These are phyloP conservation scores for Arbutus unedo DNA, from an alignment of 148 eudicot genomes.

Conservation along the genomic window DNA sequence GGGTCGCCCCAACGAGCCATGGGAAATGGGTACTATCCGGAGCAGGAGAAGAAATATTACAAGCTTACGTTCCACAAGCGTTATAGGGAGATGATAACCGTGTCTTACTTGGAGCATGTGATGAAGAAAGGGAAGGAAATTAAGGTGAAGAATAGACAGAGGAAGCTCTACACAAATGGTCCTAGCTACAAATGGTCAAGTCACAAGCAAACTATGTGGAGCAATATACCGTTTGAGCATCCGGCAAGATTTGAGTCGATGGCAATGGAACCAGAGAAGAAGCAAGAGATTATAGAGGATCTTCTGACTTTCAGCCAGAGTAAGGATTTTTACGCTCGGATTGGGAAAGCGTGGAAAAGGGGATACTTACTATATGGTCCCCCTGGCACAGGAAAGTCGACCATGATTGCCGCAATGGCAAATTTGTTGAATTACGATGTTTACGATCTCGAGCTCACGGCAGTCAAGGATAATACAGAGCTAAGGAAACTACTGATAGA, in stretches of 20 bases:
- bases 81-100: conserved; percentile 34
- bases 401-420: conserved; percentile 61
- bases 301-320: conserved; percentile 41
- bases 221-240: conserved; percentile 46
- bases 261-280: conserved; percentile 51
- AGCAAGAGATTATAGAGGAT: conserved; percentile 53
- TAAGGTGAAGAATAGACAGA: conserved; percentile 31
- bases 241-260: conserved; percentile 46
- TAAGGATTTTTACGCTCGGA: conserved; percentile 45
- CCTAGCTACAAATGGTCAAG: neutral
- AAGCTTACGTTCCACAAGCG: conserved; percentile 35
- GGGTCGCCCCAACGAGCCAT: conserved; percentile 1
- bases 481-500: conserved; percentile 44
- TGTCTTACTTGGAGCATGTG: conserved; percentile 43
- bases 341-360: conserved; percentile 59
- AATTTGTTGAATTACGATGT: conserved; percentile 42
- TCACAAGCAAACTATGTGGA: conserved; percentile 31
- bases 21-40: conserved; percentile 2
- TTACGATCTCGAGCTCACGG: conserved; percentile 44
- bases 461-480: conserved; percentile 51
- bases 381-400: conserved; percentile 51
- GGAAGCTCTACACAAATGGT: conserved; percentile 44
- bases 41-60: conserved; percentile 29
- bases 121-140: conserved; percentile 36
- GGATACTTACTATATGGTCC: conserved; percentile 44